These are phyloP conservation scores for Colletotrichum karsti DNA, from an alignment of 2,329 filamentous ascomycete species.

Conservation along the genomic window DNA sequence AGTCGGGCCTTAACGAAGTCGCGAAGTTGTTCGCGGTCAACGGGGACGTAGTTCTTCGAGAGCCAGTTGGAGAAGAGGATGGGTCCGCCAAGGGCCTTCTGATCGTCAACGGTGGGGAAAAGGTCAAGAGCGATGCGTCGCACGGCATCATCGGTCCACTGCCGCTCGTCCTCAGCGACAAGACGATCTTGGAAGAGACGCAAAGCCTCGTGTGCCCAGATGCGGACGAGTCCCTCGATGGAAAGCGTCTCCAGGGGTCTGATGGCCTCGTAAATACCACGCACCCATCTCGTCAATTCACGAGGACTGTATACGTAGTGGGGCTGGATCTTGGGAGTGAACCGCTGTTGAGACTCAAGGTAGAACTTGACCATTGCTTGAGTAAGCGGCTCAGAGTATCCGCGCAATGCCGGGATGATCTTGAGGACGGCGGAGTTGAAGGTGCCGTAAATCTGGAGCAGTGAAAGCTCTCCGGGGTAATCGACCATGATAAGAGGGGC, in stretches of 20 bases:
- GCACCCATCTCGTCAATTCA: constrained; percentile 97
- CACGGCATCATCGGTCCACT: constrained; percentile 93
- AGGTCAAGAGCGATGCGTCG: constrained; percentile 86
- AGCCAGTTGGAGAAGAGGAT: constrained; percentile 99
- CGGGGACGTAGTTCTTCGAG: constrained; percentile 97
- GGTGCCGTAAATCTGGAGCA: constrained; percentile 97
- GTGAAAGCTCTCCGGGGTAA: constrained; percentile 93
- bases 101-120: constrained; percentile 95
- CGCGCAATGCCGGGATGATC: constrained; percentile 92
- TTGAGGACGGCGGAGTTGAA: constrained; percentile 98
- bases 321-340: constrained; percentile 95
- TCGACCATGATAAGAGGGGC: constrained; percentile 99
- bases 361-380: constrained; percentile 99
- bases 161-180: constrained; percentile 90
- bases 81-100: constrained; percentile 87
- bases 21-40: constrained; percentile 92
- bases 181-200: constrained; percentile 97
- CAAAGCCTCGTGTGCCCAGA: constrained; percentile 97
- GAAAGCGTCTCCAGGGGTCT: constrained; percentile 87
- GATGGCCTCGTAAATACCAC: constrained; percentile 97
- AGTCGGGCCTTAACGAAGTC: constrained; percentile 98
- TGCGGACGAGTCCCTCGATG: constrained; percentile 90
- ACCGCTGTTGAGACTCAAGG: constrained; percentile 90
- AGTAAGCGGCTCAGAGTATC: constrained; percentile 92
- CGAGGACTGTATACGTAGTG: constrained; percentile 99